Percentiles rank a stretch among this genome's conserved stretches.
Evolutionary conservation across 176 grass and related monocot species (phyloP).

Genomic region (Melocanna baccifera): DNA sequence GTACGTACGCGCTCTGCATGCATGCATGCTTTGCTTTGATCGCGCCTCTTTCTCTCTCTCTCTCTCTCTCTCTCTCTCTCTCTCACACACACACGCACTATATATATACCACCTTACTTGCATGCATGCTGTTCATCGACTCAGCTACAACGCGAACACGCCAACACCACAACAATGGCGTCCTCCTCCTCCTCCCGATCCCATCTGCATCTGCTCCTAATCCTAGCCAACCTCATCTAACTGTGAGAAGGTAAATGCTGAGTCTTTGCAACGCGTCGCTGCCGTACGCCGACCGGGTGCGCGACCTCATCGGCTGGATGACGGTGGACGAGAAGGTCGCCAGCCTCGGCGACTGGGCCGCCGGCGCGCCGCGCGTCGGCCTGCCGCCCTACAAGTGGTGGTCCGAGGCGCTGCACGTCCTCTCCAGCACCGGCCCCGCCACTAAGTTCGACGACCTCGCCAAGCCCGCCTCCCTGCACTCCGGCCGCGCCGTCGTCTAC

Average conservation of each 20-base stretch:
- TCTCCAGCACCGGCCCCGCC: constrained; percentile 35
- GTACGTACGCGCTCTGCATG: no score
- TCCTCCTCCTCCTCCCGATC: neutral
- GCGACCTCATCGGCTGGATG: constrained; percentile 48
- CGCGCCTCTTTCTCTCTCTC: no score
- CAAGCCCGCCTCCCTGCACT: constrained; percentile 18
- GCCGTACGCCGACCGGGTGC: constrained; percentile 21
- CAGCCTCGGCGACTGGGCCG: constrained; percentile 27
- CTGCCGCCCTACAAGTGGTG: constrained; percentile 51
- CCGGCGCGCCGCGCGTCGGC: constrained; percentile 32
- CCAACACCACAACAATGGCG: neutral
- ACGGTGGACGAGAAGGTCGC: constrained; percentile 50
- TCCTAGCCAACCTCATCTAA: neutral
- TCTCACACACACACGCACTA: no score
- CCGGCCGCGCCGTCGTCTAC: constrained; percentile 26
- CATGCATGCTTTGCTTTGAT: no score
- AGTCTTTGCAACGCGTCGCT: constrained; percentile 48
- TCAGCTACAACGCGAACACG: neutral
- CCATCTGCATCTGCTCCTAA: neutral
- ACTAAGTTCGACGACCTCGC: constrained; percentile 41
- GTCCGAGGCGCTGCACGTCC: constrained; percentile 53
- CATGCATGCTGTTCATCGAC: neutral
- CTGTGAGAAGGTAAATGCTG: no score
- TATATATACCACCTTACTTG: no score
- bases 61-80: no score